A percentile compares a stretch with the other conserved stretches of the same genome.
These are phyloP conservation scores for Podospora australis DNA, from an alignment of 495 filamentous ascomycete genomes.

Conservation along the genomic window DNA sequence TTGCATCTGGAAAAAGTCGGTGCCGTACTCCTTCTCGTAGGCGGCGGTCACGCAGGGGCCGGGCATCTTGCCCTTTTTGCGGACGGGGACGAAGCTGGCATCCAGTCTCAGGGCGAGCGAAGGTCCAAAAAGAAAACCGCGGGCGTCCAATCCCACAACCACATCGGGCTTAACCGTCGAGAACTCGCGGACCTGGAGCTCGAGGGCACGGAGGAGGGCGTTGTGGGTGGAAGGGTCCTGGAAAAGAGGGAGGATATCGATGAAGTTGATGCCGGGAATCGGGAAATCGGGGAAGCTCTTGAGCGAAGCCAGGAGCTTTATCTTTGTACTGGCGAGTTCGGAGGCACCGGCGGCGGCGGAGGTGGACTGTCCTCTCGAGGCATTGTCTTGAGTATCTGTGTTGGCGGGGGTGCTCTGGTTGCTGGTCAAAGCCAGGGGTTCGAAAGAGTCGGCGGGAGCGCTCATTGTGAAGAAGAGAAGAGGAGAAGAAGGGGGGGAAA, in stretches of 20 bases:
- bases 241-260: constrained; percentile 98
- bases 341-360: constrained; percentile 64
- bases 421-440: constrained; percentile 20
- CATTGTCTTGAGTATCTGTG: constrained; percentile 38
- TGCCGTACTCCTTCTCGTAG: constrained; percentile 94
- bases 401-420: constrained; percentile 12
- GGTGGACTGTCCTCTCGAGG: constrained; percentile 52
- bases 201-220: constrained; percentile 75
- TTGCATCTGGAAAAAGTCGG: constrained; percentile 97
- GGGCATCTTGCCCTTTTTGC: constrained; percentile 95
- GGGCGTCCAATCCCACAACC: constrained; percentile 85
- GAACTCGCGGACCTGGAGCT: constrained; percentile 66
- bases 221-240: constrained; percentile 67
- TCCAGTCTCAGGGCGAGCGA: constrained; percentile 77
- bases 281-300: constrained; percentile 90
- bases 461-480: constrained; percentile 52
- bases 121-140: constrained; percentile 94
- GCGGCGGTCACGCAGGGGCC: constrained; percentile 74
- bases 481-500: constrained; percentile 17
- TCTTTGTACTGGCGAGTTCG: constrained; percentile 92
- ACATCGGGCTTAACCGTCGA: constrained; percentile 64
- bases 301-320: constrained; percentile 51
- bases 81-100: constrained; percentile 86
- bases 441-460: constrained; percentile 34
- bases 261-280: constrained; percentile 87